Percentiles rank a stretch among this genome's conserved stretches.
These are phyloP conservation scores for Paraphaeosphaeria minitans DNA, from an alignment of 2,329 filamentous ascomycete species.

Conservation along the genomic window DNA sequence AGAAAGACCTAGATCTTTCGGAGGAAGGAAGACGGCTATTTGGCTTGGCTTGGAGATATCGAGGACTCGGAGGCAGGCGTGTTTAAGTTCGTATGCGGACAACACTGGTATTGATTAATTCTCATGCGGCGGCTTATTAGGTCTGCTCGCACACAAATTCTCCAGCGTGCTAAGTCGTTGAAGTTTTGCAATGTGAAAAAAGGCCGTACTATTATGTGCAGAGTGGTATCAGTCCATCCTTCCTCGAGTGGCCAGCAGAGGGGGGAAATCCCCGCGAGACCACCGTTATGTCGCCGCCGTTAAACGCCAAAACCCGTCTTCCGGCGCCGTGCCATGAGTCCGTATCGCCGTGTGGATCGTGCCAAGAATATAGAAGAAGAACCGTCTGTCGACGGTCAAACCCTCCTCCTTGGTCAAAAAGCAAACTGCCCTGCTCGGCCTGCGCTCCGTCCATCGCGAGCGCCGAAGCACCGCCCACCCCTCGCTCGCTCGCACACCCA, in stretches of 20 bases:
- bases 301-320: slow-evolving; percentile 5
- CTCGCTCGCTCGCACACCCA: neutral
- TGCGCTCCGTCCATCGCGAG: too few relatives aligned
- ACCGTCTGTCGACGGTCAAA: neutral
- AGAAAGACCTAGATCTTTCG: neutral
- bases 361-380: neutral
- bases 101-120: neutral
- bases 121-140: neutral
- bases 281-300: neutral
- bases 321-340: neutral
- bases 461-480: neutral
- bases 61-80: neutral
- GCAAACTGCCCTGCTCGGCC: neutral
- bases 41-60: neutral
- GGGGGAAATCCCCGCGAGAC: neutral
- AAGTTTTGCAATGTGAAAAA: neutral
- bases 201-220: slow-evolving; percentile 3
- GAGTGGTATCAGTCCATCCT: slow-evolving; percentile 2
- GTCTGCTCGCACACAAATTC: neutral
- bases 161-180: neutral
- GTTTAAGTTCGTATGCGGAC: neutral
- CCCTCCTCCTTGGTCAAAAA: neutral
- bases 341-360: neutral
- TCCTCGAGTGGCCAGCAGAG: neutral
- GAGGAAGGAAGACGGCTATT: neutral